These are phyloP conservation scores for Paradendryphiella salina DNA, from an alignment of 2,329 filamentous ascomycete species.

Conservation along the genomic window DNA sequence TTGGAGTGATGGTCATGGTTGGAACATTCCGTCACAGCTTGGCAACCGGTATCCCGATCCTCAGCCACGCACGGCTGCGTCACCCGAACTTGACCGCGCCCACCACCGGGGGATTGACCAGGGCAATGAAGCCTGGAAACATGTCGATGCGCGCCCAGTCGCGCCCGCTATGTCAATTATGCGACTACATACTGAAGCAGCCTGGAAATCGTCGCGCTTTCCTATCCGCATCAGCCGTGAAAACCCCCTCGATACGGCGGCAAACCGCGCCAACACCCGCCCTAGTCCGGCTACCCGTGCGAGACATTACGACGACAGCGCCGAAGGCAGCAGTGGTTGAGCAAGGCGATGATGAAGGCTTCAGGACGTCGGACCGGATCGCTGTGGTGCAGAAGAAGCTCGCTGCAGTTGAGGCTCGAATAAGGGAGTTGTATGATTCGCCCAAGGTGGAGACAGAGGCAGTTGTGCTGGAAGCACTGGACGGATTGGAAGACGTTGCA, in stretches of 20 bases:
- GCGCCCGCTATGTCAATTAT: slow-evolving; percentile 42
- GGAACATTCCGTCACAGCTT: slow-evolving; percentile 16
- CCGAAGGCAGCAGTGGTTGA: slow-evolving; percentile 21
- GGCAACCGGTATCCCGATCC: slow-evolving; percentile 4
- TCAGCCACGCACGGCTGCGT: slow-evolving; percentile 27
- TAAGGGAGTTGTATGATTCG: slow-evolving; percentile 33
- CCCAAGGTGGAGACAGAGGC: slow-evolving; percentile 34
- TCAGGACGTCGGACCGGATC: slow-evolving; percentile 26
- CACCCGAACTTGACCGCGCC: slow-evolving; percentile 23
- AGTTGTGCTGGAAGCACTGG: slow-evolving; percentile 25
- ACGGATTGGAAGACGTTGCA: slow-evolving; percentile 30
- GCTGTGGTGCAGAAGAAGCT: slow-evolving; percentile 28
- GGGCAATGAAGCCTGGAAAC: slow-evolving; percentile 35
- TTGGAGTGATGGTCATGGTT: slow-evolving; percentile 15
- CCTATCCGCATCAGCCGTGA: slow-evolving; percentile 28
- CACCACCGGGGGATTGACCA: background rate
- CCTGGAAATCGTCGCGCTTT: slow-evolving; percentile 36
- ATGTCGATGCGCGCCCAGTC: slow-evolving; percentile 35
- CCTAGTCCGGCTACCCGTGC: slow-evolving; percentile 20
- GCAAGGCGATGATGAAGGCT: slow-evolving; percentile 11
- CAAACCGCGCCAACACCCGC: slow-evolving; percentile 25
- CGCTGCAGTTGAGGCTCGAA: slow-evolving; percentile 32
- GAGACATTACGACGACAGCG: slow-evolving; percentile 28
- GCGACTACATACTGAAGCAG: slow-evolving; percentile 39
- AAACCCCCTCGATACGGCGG: slow-evolving; percentile 32